These are phyloP conservation scores for Ogataea philodendri DNA, from an alignment of 805 yeast species.

Conservation along the genomic window DNA sequence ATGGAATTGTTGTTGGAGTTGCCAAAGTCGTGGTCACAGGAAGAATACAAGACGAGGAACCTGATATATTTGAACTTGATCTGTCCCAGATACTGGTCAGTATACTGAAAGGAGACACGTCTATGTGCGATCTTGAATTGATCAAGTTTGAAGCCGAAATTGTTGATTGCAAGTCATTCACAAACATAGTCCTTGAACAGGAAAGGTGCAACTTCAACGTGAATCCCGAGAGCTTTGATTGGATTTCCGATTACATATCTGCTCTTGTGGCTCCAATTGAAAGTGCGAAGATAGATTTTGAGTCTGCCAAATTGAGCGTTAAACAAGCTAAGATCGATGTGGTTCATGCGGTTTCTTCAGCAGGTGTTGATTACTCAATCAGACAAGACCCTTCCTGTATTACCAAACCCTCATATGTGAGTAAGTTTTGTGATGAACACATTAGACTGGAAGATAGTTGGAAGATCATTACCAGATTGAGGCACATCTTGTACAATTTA, in stretches of 20 bases:
- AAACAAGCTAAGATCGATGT: conserved; percentile 39
- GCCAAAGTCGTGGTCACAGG: conserved; percentile 2
- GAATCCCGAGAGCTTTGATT: conserved; percentile 22
- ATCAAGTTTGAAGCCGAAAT: conserved; percentile 6
- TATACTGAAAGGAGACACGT: conserved; percentile 10
- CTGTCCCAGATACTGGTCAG: conserved; percentile 16
- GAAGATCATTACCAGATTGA: conserved; percentile 75
- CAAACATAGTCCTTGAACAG: conserved; percentile 14
- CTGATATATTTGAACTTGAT: background rate
- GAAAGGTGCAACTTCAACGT: conserved; percentile 19
- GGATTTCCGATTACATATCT: conserved; percentile 19
- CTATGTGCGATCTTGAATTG: conserved; percentile 13
- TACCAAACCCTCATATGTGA: conserved; percentile 82
- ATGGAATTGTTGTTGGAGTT: conserved; percentile 29
- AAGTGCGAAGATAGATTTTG: too few species aligned
- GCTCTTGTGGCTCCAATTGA: conserved; percentile 13
- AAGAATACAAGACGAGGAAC: background rate
- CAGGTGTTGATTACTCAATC: conserved; percentile 43
- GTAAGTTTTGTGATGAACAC: conserved; percentile 69
- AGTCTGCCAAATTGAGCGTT: too few species aligned
- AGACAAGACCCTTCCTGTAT: conserved; percentile 86
- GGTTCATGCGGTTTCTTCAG: conserved; percentile 40
- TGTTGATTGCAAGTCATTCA: conserved; percentile 1
- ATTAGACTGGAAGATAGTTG: conserved; percentile 81
- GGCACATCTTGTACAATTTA: conserved; percentile 64